phyloP scores from a whole-genome alignment of 495 filamentous ascomycete genomes.

The Aspergillus nidulans region DNA sequence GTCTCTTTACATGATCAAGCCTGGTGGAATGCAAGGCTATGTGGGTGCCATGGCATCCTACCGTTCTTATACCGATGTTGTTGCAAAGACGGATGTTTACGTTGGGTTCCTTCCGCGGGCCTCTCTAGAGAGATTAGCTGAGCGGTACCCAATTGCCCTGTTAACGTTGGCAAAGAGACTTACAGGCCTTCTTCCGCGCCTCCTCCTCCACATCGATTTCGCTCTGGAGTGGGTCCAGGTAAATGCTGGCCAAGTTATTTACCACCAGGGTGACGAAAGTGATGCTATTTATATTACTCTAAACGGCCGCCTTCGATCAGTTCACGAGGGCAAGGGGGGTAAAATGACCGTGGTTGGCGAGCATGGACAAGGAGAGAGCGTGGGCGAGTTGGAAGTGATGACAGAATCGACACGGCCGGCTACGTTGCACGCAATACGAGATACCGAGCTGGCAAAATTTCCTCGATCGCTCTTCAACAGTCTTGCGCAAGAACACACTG shows the following conservation, averaged over 20 bases:
- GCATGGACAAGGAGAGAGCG: conserved; percentile 95
- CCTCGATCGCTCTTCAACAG: conserved; percentile 96
- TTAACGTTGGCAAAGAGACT: conserved; percentile 93
- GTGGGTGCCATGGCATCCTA: conserved; percentile 91
- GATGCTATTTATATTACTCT: conserved; percentile 98
- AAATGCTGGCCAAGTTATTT: conserved; percentile 88
- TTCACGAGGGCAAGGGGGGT: conserved; percentile 72
- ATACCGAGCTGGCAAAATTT: conserved; percentile 94
- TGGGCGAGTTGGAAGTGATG: conserved; percentile 94
- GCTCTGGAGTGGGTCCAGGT: conserved; percentile 98
- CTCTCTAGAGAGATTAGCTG: conserved; percentile 86
- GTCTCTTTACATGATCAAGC: conserved; percentile 89
- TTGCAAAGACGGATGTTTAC: conserved; percentile 97
- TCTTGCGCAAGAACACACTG: conserved; percentile 91
- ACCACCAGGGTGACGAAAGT: conserved; percentile 91
- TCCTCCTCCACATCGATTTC: conserved; percentile 96
- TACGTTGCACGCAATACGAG: conserved; percentile 91
- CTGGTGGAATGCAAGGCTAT: conserved; percentile 91
- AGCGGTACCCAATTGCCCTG: conserved; percentile 85
- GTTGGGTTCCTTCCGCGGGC: conserved; percentile 88
- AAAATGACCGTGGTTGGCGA: conserved; percentile 88
- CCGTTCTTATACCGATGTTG: conserved; percentile 91
- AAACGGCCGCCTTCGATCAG: conserved; percentile 79
- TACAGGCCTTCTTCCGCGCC: conserved; percentile 80
- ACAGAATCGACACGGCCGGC: conserved; percentile 86